Evolutionary conservation across 768 basidiomycete genomes (phyloP).

Genomic region (Naganishia onofrii): DNA sequence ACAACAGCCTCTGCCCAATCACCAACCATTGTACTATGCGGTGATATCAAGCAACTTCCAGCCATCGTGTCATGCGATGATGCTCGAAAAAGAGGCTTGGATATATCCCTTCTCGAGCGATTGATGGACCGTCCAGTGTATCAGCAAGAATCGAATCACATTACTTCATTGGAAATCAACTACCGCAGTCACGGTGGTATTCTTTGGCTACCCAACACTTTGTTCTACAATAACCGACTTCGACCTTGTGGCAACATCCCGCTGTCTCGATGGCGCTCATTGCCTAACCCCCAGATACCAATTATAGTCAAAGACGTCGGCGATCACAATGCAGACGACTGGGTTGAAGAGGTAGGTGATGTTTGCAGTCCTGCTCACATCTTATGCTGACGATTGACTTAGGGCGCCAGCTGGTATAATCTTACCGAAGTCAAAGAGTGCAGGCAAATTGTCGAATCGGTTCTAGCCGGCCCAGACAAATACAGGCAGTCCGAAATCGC

Average conservation of each 20-base stretch:
- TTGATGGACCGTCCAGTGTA: constrained; percentile 39
- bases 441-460: constrained; percentile 34
- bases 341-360: constrained; percentile 49
- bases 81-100: constrained; percentile 46
- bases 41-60: constrained; percentile 51
- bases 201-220: constrained; percentile 49
- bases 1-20: neutral
- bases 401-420: constrained; percentile 34
- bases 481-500: constrained; percentile 46
- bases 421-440: constrained; percentile 40
- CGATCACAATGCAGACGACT: constrained; percentile 38
- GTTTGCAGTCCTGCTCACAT: too few species aligned
- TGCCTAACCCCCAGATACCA: constrained; percentile 44
- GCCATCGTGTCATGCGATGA: constrained; percentile 44
- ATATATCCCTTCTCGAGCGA: constrained; percentile 51
- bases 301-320: constrained; percentile 45
- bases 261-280: constrained; percentile 36
- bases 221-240: constrained; percentile 52
- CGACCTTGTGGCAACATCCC: constrained; percentile 38
- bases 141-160: constrained; percentile 15
- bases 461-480: constrained; percentile 32
- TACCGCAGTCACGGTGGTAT: constrained; percentile 51
- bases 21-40: constrained; percentile 48
- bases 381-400: neutral
- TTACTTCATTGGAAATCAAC: constrained; percentile 39